These are phyloP conservation scores for Lolium perenne DNA, from an alignment of 176 grass and related monocot species.

Conservation along the genomic window DNA sequence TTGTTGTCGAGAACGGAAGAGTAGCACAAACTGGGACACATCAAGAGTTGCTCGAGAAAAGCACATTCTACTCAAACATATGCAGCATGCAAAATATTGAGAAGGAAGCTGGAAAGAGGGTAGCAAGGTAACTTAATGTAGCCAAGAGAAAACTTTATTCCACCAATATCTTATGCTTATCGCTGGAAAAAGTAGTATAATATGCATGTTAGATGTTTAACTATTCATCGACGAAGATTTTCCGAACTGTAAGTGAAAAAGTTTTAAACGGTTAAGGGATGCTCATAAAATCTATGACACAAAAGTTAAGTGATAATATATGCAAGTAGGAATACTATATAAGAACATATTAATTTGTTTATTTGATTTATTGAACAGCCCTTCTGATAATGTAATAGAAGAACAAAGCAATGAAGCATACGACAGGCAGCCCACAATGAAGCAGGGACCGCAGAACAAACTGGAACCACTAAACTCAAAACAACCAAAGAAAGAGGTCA, in stretches of 20 bases:
- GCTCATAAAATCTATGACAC: conserved; percentile 14
- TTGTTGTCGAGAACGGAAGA: conserved; percentile 57
- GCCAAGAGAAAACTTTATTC: conserved; percentile 32
- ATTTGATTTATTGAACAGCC: conserved; percentile 46
- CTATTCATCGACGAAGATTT: neutral
- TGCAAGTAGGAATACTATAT: conserved; percentile 29
- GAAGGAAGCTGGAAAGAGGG: conserved; percentile 36
- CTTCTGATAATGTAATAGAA: conserved; percentile 42
- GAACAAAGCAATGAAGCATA: neutral
- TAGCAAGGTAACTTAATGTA: conserved; percentile 40
- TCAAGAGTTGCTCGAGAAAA: conserved; percentile 46
- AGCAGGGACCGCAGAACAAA: conserved; percentile 19
- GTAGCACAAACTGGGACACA: conserved; percentile 56
- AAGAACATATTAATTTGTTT: conserved; percentile 33
- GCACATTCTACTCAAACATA: conserved; percentile 48
- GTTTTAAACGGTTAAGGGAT: neutral
- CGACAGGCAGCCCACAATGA: conserved; percentile 24
- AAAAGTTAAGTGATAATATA: conserved; percentile 33
- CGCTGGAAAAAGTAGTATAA: conserved; percentile 4
- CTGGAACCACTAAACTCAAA: neutral
- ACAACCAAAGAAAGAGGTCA: conserved; percentile 6
- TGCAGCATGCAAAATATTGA: conserved; percentile 53
- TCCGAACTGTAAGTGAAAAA: neutral
- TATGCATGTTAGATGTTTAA: conserved; percentile 28
- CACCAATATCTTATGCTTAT: neutral